A percentile compares a stretch with the other conserved stretches of the same genome.
phyloP scores from a whole-genome alignment of 2,329 filamentous ascomycete species.

The Microsporum audouinii region DNA sequence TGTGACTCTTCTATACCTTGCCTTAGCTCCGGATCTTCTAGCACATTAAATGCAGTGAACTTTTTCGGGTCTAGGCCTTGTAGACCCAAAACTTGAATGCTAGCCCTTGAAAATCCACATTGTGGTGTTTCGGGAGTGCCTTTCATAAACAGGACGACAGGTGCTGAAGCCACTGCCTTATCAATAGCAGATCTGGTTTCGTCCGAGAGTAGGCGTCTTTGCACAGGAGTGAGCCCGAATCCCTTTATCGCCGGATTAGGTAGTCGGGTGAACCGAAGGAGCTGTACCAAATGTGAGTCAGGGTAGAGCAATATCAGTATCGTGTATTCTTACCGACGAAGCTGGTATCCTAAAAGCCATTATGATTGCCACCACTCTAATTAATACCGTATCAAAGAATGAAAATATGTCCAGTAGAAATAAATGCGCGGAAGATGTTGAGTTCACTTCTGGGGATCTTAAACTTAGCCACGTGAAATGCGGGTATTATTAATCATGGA shows the following conservation, averaged over 20 bases:
- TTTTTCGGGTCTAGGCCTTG: constrained; percentile 92
- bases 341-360: neutral
- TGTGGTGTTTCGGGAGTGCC: constrained; percentile 91
- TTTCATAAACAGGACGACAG: constrained; percentile 98
- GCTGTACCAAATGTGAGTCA: neutral
- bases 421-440: neutral
- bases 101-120: constrained; percentile 91
- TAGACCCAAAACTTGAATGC: constrained; percentile 85
- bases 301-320: neutral
- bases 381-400: neutral
- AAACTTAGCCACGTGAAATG: neutral
- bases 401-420: neutral
- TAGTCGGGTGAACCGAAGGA: constrained; percentile 4
- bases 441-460: neutral
- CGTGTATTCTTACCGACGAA: neutral
- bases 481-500: neutral
- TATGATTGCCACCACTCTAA: neutral
- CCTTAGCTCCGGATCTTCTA: constrained; percentile 81
- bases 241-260: neutral
- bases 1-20: constrained; percentile 49
- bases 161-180: constrained; percentile 73
- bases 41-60: constrained; percentile 95
- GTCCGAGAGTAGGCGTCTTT: constrained; percentile 54
- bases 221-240: constrained; percentile 6
- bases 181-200: constrained; percentile 76